Conservation (phyloP, 257 asterid species). For the Buddleja alternifolia region DNA sequence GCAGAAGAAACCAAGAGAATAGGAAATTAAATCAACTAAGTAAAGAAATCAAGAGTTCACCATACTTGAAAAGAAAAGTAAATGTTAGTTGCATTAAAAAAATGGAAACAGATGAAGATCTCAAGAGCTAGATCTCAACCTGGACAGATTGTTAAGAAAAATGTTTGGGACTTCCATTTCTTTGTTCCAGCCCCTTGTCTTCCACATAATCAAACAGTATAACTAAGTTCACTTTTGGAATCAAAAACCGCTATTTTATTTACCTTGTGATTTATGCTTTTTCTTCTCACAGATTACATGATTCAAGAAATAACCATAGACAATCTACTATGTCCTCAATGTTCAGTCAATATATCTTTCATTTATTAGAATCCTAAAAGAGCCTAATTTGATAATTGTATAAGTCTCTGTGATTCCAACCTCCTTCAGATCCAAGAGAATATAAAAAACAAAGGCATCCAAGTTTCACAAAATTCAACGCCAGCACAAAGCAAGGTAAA, state of each 20-base stretch:
- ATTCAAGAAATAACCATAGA: neutral
- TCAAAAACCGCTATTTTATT: neutral
- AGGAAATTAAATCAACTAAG: too few species aligned
- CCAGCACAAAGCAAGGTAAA: neutral
- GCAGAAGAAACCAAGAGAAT: too few species aligned
- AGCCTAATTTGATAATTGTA: neutral
- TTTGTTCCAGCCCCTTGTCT: neutral
- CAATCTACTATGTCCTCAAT: neutral
- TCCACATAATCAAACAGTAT: neutral
- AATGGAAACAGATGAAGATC: neutral
- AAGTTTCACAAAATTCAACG: neutral
- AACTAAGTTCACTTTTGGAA: neutral
- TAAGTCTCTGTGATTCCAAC: neutral
- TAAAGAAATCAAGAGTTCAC: too few species aligned
- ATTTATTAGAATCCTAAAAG: neutral
- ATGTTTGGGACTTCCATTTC: neutral
- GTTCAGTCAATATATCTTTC: neutral
- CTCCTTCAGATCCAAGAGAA: neutral
- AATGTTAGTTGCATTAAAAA: neutral
- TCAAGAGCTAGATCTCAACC: conserved; percentile 8
- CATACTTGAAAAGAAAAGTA: neutral
- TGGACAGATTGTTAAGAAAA: neutral
- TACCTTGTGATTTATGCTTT: neutral
- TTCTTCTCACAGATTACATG: neutral
- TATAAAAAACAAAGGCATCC: neutral